Percentiles rank a stretch among this genome's conserved stretches.
phyloP scores from a whole-genome alignment of 768 basidiomycete genomes.

The Podaxis rugospora region DNA sequence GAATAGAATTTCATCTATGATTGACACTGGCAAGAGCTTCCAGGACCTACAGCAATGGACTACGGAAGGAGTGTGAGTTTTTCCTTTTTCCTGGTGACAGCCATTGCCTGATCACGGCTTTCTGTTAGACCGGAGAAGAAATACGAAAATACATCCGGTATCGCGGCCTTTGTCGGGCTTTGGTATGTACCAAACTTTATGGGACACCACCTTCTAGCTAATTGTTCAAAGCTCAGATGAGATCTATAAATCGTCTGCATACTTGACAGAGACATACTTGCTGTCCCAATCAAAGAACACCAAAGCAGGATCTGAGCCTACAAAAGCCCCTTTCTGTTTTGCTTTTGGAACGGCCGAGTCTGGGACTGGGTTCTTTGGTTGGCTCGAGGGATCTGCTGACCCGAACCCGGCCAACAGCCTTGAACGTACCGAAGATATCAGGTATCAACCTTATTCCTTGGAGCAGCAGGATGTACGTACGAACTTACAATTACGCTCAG shows the following conservation, averaged over 20 bases:
- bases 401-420: background rate
- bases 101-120: background rate
- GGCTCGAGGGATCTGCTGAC: slow-evolving; percentile 59
- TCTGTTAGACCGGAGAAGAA: slow-evolving; percentile 51
- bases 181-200: slow-evolving; percentile 38
- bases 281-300: slow-evolving; percentile 29
- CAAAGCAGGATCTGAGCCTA: slow-evolving; percentile 37
- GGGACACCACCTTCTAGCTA: background rate
- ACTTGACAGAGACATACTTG: slow-evolving; percentile 65
- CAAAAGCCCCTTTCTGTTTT: slow-evolving; percentile 65
- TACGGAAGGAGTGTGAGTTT: slow-evolving; percentile 35
- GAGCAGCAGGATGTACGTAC: background rate
- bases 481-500: background rate
- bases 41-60: slow-evolving; percentile 37
- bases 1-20: slow-evolving; percentile 63
- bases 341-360: slow-evolving; percentile 48
- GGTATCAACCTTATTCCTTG: slow-evolving; percentile 11
- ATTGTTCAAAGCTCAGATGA: slow-evolving; percentile 58
- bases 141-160: slow-evolving; percentile 61
- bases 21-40: slow-evolving; percentile 63
- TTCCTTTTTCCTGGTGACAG: background rate
- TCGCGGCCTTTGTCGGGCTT: slow-evolving; percentile 66
- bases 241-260: slow-evolving; percentile 70
- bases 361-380: slow-evolving; percentile 56
- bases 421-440: slow-evolving; percentile 4